Evolutionary conservation across 1,284 basidiomycete species (phyloP), one percentile per base, ranked within the genome.

Genomic region (Austroboletus niveus): DNA sequence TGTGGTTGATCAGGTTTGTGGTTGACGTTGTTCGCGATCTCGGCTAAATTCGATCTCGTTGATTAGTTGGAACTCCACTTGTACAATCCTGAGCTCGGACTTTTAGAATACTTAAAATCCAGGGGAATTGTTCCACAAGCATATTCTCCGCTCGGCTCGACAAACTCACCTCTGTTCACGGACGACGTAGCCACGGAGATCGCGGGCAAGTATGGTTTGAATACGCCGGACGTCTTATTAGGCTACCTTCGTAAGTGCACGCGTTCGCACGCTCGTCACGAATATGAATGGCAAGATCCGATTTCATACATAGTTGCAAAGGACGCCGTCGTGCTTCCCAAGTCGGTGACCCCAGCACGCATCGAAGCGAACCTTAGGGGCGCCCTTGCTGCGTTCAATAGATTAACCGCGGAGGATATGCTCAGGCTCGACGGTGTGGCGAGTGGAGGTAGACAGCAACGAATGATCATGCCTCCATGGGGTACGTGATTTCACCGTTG

Each of bases 111-210:
- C 72, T 78, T 89, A 65, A 77, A 80, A 62, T 72, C 75, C 34
- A 84, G 91, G 66, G 77, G 75, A 34, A 94, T 95, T 60, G 70
- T 84, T 29, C 74, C 89, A 1, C 80, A 92, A 68, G 91, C 91
- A 0, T 94, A 93, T 71, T 92, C 87, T 9, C 93, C 93, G 4
- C 79, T 94, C 30, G 92, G 92, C 6, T 90, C 87, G 17, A 82
- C 84, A 8, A 75, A 78, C 58, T 78, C 80, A 4, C 87, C 89
- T 2, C 71, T 94, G n/a, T 70, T 91, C 49, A 69, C 70, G 15
- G 91, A 95, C 64, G 79, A 84, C 47, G 77, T 78, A 15, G 81
- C 90, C 14, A 56, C 72, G n/a, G 74, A 75, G 55, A 78, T 93
- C 51, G 89, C 87, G 5, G 63, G 75, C 55, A 84, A 84, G 67